A percentile compares a stretch with the other conserved stretches of the same genome.
Evolutionary conservation across 352 stramenopile species (phyloP).

Genomic region (Thalassiosira livingstoniorum): DNA sequence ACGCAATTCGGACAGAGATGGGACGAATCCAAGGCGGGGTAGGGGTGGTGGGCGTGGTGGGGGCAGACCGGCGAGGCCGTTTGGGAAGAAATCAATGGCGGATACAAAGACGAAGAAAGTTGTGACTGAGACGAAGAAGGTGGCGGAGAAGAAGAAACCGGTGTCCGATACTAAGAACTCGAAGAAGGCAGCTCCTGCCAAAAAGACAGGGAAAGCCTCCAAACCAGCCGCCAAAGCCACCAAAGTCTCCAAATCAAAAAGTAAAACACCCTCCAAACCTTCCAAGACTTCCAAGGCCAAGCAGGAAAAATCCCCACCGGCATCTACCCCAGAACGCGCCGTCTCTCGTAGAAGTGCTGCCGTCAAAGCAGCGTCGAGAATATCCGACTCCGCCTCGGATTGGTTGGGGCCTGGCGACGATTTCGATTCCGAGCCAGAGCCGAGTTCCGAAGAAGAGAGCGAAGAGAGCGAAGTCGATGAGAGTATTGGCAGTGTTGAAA

Average conservation of each 20-base stretch:
- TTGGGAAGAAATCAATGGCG: slow-evolving; percentile 13
- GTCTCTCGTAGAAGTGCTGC: slow-evolving; percentile 35
- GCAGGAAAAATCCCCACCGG: neutral
- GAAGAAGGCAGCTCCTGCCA: slow-evolving; percentile 46
- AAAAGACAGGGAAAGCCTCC: slow-evolving; percentile 5
- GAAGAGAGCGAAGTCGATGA: slow-evolving; percentile 45
- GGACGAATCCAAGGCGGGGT: neutral
- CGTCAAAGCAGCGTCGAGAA: slow-evolving; percentile 44
- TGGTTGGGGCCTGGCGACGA: slow-evolving; percentile 56
- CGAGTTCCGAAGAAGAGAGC: slow-evolving; percentile 44
- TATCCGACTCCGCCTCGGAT: slow-evolving; percentile 51
- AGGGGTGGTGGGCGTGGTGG: slow-evolving; percentile 28
- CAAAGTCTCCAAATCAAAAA: slow-evolving; percentile 40
- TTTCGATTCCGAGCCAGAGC: slow-evolving; percentile 74
- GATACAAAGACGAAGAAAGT: slow-evolving; percentile 25
- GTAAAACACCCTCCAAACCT: slow-evolving; percentile 47
- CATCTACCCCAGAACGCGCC: neutral
- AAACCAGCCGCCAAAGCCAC: neutral
- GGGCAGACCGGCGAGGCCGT: slow-evolving; percentile 18
- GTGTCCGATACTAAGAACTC: slow-evolving; percentile 12
- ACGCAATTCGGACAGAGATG: slow-evolving; percentile 73
- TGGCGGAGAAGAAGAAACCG: slow-evolving; percentile 44
- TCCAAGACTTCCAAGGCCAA: neutral
- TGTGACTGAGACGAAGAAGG: slow-evolving; percentile 37
- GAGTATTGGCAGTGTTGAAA: no score